A percentile compares a stretch with the other conserved stretches of the same genome.
Evolutionary conservation across 345 rosid genomes (phyloP).

Genomic region (Schrenkiella parvula): DNA sequence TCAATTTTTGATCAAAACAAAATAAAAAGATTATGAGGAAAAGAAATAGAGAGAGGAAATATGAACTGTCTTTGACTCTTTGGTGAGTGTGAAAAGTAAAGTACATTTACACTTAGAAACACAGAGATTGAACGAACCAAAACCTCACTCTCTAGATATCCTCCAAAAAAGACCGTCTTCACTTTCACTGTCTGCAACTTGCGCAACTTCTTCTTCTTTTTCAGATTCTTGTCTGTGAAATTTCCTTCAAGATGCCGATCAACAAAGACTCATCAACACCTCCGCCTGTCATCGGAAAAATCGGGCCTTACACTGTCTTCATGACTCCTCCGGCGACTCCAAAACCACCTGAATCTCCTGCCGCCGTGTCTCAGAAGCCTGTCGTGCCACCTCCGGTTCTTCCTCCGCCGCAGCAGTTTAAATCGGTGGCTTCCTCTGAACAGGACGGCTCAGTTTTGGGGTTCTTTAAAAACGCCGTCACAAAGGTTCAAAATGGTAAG

Average conservation of each 20-base stretch:
- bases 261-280: slow-evolving; percentile 64
- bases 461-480: slow-evolving; percentile 68
- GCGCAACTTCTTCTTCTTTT: slow-evolving; percentile 2
- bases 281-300: slow-evolving; percentile 90
- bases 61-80: slow-evolving; percentile 22
- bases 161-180: background rate
- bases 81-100: slow-evolving; percentile 30
- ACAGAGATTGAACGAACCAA: slow-evolving; percentile 13
- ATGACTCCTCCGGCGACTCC: slow-evolving; percentile 97
- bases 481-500: slow-evolving; percentile 77
- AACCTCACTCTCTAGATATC: slow-evolving; percentile 20
- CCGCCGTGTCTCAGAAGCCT: slow-evolving; percentile 34
- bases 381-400: slow-evolving; percentile 37
- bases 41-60: background rate
- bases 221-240: slow-evolving; percentile 3
- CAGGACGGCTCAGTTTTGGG: slow-evolving; percentile 51
- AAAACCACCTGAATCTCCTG: slow-evolving; percentile 53
- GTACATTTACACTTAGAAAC: slow-evolving; percentile 27
- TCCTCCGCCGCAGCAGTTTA: slow-evolving; percentile 49
- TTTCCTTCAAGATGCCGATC: slow-evolving; percentile 58
- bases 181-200: slow-evolving; percentile 31
- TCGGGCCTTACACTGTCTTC: slow-evolving; percentile 98
- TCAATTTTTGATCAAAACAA: no score
- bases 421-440: slow-evolving; percentile 30
- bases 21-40: background rate